phyloP scores from a whole-genome alignment of 2,329 filamentous ascomycete genomes.

The Botrytis medusae region DNA sequence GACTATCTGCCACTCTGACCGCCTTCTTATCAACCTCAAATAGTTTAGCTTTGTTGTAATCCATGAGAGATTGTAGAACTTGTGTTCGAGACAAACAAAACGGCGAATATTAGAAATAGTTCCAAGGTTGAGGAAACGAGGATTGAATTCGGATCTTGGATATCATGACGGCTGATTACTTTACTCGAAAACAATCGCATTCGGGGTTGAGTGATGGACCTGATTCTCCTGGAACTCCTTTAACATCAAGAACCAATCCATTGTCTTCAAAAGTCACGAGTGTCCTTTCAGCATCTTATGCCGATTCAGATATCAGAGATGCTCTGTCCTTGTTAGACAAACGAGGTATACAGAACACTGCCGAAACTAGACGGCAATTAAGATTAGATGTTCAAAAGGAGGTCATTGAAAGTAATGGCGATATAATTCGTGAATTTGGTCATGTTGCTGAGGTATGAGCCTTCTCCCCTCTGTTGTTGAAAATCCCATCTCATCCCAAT shows the following conservation, averaged over 20 bases:
- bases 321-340: slow-evolving; percentile 76
- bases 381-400: slow-evolving; percentile 85
- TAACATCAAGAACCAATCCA: slow-evolving; percentile 51
- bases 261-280: slow-evolving; percentile 79
- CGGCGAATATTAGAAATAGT: background rate
- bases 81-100: slow-evolving; percentile 11
- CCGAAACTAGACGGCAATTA: slow-evolving; percentile 75
- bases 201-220: slow-evolving; percentile 32
- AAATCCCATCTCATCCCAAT: slow-evolving; percentile 34
- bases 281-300: slow-evolving; percentile 88
- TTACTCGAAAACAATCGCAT: slow-evolving; percentile 28
- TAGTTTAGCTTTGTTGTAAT: background rate
- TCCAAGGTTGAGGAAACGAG: background rate
- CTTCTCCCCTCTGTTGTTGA: background rate
- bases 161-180: slow-evolving; percentile 37
- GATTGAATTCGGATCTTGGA: background rate
- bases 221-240: slow-evolving; percentile 33
- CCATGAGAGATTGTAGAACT: background rate
- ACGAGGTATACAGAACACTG: slow-evolving; percentile 68
- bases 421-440: slow-evolving; percentile 85
- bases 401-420: slow-evolving; percentile 87
- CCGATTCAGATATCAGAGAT: slow-evolving; percentile 87
- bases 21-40: slow-evolving; percentile 18
- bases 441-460: slow-evolving; percentile 75
- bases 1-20: slow-evolving; percentile 17